These are phyloP conservation scores for Tuber aestivum DNA, from an alignment of 495 filamentous ascomycete genomes.

Conservation along the genomic window DNA sequence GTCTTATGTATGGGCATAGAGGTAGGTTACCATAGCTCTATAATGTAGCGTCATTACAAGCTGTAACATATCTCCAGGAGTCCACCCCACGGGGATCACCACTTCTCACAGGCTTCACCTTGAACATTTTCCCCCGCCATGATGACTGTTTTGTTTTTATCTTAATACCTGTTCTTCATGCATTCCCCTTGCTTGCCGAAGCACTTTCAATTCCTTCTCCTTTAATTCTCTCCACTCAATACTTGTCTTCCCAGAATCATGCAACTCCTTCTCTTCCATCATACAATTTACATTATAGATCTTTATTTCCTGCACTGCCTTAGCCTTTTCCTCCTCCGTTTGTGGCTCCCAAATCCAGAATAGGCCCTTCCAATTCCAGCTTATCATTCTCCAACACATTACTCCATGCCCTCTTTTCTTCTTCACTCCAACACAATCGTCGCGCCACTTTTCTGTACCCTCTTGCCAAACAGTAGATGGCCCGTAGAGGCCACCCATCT, in stretches of 20 bases:
- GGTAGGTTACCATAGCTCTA: too few species aligned
- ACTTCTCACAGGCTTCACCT: neutral
- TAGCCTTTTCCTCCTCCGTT: neutral
- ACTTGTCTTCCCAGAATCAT: neutral
- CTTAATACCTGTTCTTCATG: too few species aligned
- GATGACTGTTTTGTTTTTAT: neutral
- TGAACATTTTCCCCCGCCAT: slow-evolving; percentile 1
- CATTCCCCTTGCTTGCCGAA: too few species aligned
- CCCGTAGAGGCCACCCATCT: neutral
- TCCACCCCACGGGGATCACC: neutral
- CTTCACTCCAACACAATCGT: slow-evolving; percentile 2
- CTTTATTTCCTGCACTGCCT: neutral
- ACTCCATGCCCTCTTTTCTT: neutral
- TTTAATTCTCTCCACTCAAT: neutral
- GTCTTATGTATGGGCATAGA: too few species aligned
- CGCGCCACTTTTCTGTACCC: neutral
- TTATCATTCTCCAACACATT: slow-evolving; percentile 5
- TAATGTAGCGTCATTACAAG: too few species aligned
- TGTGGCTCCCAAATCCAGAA: neutral
- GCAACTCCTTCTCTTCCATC: neutral
- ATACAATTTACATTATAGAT: neutral
- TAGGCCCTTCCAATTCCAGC: neutral
- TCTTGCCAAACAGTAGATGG: too few species aligned
- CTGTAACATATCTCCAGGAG: slow-evolving; percentile 10
- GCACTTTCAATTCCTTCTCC: too few species aligned